Evolutionary conservation across 257 asterid species (phyloP), one percentile per base, ranked within the genome.

Genomic region (Nicotiana paniculata): DNA sequence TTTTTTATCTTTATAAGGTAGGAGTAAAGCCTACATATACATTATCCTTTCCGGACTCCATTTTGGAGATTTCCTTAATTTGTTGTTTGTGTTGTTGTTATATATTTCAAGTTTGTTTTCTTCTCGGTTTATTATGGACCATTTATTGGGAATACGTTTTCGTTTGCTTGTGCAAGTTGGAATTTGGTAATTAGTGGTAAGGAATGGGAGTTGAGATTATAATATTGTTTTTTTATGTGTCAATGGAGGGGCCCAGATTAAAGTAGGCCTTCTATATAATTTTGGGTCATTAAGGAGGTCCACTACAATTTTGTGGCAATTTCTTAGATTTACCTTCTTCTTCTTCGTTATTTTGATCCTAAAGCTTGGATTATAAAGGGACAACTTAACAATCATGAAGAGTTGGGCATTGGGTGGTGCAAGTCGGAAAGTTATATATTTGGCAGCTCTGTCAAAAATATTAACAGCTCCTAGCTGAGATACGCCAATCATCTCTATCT

Each of bases 11-110:
- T 37, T 37, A 37, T 37, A 37, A 37, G 9, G 1, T 37, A 6
- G 0, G 1, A 1, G 43, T 37, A 37, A 5, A 0, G 0, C 0
- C 0, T 37, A 9, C 43, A 32, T 32, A 3, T 0, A 32, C 5
- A 32, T 3, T 3, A 32, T 32, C 3, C 5, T 32, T 32, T 32
- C 0, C 2, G 0, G 1, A 37, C 0, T 5, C 2, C 2, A 37
- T 5, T 6, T 0, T 37, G 43, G 0, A 0, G 24, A 35, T 35
- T 35, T 5, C 5, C 6, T 4, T 7, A 6, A 35, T 35, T 37
- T 37, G 43, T 37, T 5, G 6, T 37, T 37, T 1, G 0, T 35
- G 37, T 37, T 5, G 43, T 32, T 32, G 35, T 3, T 32, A 32
- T 32, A 32, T 32, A 3, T 32, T 32, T 32, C 48, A 39, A 39